Base-by-base conservation (phyloP, 192 early-diverging fungal species). In the Linnemannia elongata region DNA sequence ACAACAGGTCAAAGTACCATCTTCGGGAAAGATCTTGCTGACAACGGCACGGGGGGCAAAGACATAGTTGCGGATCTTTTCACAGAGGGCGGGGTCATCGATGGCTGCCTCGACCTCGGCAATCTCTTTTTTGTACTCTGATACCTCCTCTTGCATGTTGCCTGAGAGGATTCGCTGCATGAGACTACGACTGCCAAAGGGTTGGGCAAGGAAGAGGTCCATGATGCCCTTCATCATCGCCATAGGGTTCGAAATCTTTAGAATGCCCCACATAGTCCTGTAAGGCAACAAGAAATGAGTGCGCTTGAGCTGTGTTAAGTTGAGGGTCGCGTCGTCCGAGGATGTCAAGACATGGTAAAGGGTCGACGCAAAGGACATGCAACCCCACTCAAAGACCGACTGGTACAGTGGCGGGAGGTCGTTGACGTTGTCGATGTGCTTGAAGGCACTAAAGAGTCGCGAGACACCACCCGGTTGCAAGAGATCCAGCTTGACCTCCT, bases 161-260 rank as follows among this genome's bases (percentile, higher is more conserved):
- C 73, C 83, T 24, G 88, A 76, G 35, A 92, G 69, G 17, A 92
- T 92, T 44, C 91, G 83, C 63, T 92, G 91, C 27, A 90, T 82
- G 36, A 92, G 73, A 78, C 90, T 91, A 39, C 76, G 79, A 20
- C 79, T 77, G 12, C 91, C 91, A 82, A 92, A 91, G 6, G 91
- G 91, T 44, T 92, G 91, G 15, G 91, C 90, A 44, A 92, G 71
- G 47, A 92, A 92, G 33, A 92, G 63, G 75, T 92, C 90, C 63
- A 92, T 66, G 5, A 91, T 76, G 39, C 89, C 90, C 47, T 88
- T 92, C 60, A 92, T 81, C 83, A 92, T 87, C 3, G 73, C 73
- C 78, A 92, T 79, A 18, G 91, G 91, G 68, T 92, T 92, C 5
- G 90, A 92, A 6, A 90, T 33, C 71, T 90, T 91, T 33, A 92